Conservation (phyloP, 2,329 filamentous ascomycete species). For the Whalleya microplaca region DNA sequence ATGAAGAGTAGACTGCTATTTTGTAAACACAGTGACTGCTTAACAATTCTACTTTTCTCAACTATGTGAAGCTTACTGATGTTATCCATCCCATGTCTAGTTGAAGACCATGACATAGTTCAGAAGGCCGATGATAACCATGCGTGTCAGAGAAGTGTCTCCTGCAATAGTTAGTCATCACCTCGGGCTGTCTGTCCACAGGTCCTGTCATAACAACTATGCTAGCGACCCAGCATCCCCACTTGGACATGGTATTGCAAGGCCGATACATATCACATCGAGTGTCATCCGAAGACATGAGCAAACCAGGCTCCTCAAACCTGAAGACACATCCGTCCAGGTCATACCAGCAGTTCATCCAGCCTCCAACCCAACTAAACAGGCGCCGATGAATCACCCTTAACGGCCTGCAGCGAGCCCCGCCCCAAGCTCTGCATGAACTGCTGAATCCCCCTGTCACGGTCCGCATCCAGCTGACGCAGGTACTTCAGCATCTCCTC, state of each 20-base stretch:
- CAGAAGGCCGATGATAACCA: background rate
- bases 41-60: background rate
- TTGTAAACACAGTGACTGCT: too few relatives aligned
- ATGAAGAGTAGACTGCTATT: background rate
- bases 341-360: background rate
- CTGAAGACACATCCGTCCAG: background rate
- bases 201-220: background rate
- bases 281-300: background rate
- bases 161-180: too few relatives aligned
- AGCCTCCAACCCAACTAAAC: slow-evolving; percentile 3
- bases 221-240: background rate
- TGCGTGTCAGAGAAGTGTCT: background rate
- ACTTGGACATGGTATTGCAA: background rate
- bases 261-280: background rate
- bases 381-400: background rate
- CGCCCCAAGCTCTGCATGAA: slow-evolving; percentile 10
- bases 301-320: background rate
- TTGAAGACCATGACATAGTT: background rate
- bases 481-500: slow-evolving; percentile 45
- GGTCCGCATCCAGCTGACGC: slow-evolving; percentile 23
- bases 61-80: background rate
- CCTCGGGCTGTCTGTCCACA: too few relatives aligned
- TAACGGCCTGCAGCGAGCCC: background rate
- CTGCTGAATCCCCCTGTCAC: slow-evolving; percentile 22
- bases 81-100: background rate